phyloP scores from a whole-genome alignment of 208 protist species.

The Trypanosoma grayi region DNA sequence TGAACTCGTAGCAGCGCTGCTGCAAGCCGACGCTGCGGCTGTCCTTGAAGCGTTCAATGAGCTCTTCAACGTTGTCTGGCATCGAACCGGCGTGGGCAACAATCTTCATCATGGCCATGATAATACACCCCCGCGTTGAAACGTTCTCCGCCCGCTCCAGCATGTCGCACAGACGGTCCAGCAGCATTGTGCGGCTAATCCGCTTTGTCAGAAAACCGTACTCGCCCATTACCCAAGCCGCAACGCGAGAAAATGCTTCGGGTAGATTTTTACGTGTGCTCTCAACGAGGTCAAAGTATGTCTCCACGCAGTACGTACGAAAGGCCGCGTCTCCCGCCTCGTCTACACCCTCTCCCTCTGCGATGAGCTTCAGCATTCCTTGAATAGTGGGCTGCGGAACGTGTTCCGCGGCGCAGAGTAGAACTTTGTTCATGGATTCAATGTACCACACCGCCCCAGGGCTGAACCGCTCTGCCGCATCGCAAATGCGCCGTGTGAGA shows the following conservation, averaged over 20 bases:
- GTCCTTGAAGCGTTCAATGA: constrained; percentile 40
- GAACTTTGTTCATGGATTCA: constrained; percentile 89
- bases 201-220: constrained; percentile 84
- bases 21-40: constrained; percentile 64
- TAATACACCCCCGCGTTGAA: constrained; percentile 50
- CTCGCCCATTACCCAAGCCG: constrained; percentile 93
- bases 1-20: constrained; percentile 83
- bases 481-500: constrained; percentile 75
- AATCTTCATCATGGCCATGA: constrained; percentile 81
- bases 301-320: constrained; percentile 65
- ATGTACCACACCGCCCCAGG: constrained; percentile 73
- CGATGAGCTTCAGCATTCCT: constrained; percentile 92
- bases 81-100: constrained; percentile 32
- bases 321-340: constrained; percentile 66
- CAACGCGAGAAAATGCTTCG: constrained; percentile 63
- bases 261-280: constrained; percentile 30
- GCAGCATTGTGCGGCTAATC: constrained; percentile 39
- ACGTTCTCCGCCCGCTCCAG: constrained; percentile 43
- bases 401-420: constrained; percentile 76
- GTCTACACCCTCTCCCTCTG: constrained; percentile 73
- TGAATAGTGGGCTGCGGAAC: constrained; percentile 67
- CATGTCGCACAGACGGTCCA: constrained; percentile 72
- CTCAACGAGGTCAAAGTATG: constrained; percentile 73
- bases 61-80: constrained; percentile 47
- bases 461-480: constrained; percentile 82